Percentiles rank a stretch among this genome's conserved stretches.
Conservation (phyloP, 129 eudicot genomes). For the Gnaphalium uliginosum region DNA sequence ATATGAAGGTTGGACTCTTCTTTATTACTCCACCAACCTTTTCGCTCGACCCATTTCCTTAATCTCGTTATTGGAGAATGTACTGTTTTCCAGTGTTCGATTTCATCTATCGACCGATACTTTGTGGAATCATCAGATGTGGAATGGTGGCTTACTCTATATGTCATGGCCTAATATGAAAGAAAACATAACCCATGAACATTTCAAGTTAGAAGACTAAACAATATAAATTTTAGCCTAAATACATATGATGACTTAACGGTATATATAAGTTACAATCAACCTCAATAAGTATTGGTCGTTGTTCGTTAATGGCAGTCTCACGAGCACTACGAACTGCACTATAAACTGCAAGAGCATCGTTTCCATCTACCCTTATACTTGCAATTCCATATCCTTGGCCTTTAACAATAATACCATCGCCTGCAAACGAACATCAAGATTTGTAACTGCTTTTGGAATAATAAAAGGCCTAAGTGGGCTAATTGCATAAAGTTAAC, state of each 20-base stretch:
- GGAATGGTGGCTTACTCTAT: slow-evolving; percentile 82
- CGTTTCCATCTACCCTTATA: slow-evolving; percentile 82
- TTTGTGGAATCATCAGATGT: slow-evolving; percentile 89
- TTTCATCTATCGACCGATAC: slow-evolving; percentile 61
- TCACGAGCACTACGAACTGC: slow-evolving; percentile 63
- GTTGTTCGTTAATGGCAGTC: slow-evolving; percentile 55
- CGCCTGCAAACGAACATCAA: slow-evolving; percentile 43
- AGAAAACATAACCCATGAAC: neutral
- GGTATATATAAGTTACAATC: too few relatives aligned
- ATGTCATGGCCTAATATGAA: slow-evolving; percentile 60
- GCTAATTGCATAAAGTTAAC: neutral
- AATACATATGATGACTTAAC: neutral
- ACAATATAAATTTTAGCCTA: neutral
- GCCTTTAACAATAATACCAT: slow-evolving; percentile 80
- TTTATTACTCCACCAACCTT: slow-evolving; percentile 77
- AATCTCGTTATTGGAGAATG: slow-evolving; percentile 51
- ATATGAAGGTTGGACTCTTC: slow-evolving; percentile 49
- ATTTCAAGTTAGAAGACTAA: neutral
- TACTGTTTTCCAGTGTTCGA: slow-evolving; percentile 58
- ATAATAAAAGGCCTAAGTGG: neutral
- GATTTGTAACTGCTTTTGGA: neutral
- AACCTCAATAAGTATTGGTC: slow-evolving; percentile 80
- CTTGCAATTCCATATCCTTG: slow-evolving; percentile 74
- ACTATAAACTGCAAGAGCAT: slow-evolving; percentile 64
- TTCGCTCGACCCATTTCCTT: slow-evolving; percentile 65